phyloP scores from a whole-genome alignment of 2,329 filamentous ascomycete species.

The Colletotrichum nymphaeae region DNA sequence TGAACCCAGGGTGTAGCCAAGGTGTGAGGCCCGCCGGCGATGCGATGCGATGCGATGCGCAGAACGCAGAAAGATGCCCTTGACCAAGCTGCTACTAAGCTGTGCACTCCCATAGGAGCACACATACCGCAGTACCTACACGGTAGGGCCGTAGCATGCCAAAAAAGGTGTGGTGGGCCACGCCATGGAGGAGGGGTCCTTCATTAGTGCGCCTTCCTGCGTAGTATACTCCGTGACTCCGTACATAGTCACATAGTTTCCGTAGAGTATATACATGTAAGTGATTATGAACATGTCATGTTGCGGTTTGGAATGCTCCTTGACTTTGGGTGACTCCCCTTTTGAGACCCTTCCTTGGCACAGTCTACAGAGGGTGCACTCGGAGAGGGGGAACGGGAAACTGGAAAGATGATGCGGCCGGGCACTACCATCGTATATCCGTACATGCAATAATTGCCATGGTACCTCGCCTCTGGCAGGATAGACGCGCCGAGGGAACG shows the following conservation, averaged over 20 bases:
- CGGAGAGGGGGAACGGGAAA: conserved; percentile 4
- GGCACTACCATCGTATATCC: not conserved
- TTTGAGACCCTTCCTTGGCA: not conserved
- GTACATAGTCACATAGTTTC: too few species aligned
- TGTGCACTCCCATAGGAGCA: conserved; percentile 12
- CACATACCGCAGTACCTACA: not conserved
- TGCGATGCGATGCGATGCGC: conserved; percentile 21
- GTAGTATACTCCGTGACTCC: too few species aligned
- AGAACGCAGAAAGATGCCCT: conserved; percentile 14
- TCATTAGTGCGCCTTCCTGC: not conserved
- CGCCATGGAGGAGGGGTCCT: conserved; percentile 12
- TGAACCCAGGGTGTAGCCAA: not conserved
- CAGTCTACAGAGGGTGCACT: conserved; percentile 5
- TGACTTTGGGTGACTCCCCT: conserved; percentile 1
- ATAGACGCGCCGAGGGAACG: not conserved
- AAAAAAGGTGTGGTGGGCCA: conserved; percentile 29
- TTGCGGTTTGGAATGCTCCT: conserved; percentile 21
- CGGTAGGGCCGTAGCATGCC: not conserved
- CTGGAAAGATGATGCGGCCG: not conserved
- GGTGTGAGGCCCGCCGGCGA: conserved; percentile 17
- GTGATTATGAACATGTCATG: conserved; percentile 9
- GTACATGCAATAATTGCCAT: conserved; percentile 7
- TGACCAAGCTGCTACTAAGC: conserved; percentile 8
- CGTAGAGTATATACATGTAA: not conserved
- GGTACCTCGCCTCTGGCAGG: not conserved